Base-by-base conservation (phyloP, 352 stramenopile species). In the Pythium dissotocum region DNA sequence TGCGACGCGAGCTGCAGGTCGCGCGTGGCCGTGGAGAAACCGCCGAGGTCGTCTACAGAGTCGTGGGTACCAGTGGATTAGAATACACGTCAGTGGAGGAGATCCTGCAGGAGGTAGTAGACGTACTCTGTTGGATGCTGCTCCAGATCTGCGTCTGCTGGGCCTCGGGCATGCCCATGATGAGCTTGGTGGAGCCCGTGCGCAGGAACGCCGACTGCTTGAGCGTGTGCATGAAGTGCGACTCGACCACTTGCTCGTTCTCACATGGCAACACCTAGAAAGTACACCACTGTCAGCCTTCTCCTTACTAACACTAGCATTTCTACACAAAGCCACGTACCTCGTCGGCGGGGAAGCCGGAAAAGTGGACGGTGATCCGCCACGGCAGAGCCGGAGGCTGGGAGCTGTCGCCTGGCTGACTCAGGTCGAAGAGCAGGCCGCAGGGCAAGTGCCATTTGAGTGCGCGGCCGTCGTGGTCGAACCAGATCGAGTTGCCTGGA, bases 201-300 rank as follows among this genome's bases (percentile, higher is more conserved):
- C 86, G 74, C 49, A 94, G 63, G 61, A 91, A 95, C 52, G 77
- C 86, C 28, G 83, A 77, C 68, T 94, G 87, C 68, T 95, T 95
- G 40, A 92, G 77, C 59, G 80, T 90, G 76, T 95, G 85, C 85
- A 95, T 95, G 51, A 93, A 95, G 73, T 93, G 80, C 18, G 73
- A 83, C 72, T 93, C 87, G 40, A 93, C 78, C 42, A 76, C 88
- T 53, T 86, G 72, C 55, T 93, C 81, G 56, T 92, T 90, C 38
- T 92, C 87, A 49, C 83, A 93, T 26, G 85, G 80, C 30, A 95
- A 65, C 6, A 95, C 69, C 61, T 38, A 61, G 8, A 14, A 42
- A 28, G 30, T 30, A 12, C 8, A 44, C 2, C 6, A 21, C 30
- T 30, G 4, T 60, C 21, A 24, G n/a, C 6, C 32, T 49, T 1